Conservation (phyloP, 2,329 filamentous ascomycete species). For the Monosporascus sp. region DNA sequence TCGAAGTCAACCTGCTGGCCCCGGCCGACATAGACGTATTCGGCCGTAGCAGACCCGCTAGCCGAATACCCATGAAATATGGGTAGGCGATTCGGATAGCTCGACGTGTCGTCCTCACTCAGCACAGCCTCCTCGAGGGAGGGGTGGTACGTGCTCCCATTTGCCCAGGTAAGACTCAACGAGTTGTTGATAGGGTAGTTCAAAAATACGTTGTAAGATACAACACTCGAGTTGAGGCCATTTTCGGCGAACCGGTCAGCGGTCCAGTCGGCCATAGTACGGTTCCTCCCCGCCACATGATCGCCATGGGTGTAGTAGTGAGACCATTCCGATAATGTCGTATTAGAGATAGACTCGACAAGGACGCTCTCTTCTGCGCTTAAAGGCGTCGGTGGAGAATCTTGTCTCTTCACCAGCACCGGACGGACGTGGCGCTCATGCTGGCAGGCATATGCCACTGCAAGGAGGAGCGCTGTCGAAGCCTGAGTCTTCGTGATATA, state of each 20-base stretch:
- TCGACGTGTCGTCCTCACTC: constrained; percentile 67
- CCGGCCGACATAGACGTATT: constrained; percentile 73
- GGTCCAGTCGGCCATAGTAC: constrained; percentile 27
- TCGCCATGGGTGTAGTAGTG: constrained; percentile 29
- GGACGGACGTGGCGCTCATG: neutral
- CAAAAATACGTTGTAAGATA: constrained; percentile 25
- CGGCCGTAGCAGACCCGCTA: constrained; percentile 68
- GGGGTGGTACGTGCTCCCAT: constrained; percentile 54
- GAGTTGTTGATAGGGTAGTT: constrained; percentile 53
- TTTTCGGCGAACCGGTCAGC: constrained; percentile 23
- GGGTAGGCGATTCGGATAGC: constrained; percentile 62
- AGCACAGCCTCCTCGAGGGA: constrained; percentile 68
- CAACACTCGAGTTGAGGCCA: constrained; percentile 23
- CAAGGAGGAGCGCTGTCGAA: neutral
- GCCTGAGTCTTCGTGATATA: neutral
- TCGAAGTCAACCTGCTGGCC: constrained; percentile 71
- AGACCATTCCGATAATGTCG: constrained; percentile 25
- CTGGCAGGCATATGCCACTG: neutral
- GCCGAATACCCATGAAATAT: constrained; percentile 83
- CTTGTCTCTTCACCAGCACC: neutral
- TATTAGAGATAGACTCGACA: constrained; percentile 22
- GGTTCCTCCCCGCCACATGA: constrained; percentile 25
- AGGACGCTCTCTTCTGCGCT: constrained; percentile 19
- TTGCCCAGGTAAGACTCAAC: constrained; percentile 32
- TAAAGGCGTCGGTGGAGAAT: neutral